Evolutionary conservation across 108 stramenopile species (phyloP), one percentile per base, ranked within the genome.

Genomic region (Cyclotella sp.): DNA sequence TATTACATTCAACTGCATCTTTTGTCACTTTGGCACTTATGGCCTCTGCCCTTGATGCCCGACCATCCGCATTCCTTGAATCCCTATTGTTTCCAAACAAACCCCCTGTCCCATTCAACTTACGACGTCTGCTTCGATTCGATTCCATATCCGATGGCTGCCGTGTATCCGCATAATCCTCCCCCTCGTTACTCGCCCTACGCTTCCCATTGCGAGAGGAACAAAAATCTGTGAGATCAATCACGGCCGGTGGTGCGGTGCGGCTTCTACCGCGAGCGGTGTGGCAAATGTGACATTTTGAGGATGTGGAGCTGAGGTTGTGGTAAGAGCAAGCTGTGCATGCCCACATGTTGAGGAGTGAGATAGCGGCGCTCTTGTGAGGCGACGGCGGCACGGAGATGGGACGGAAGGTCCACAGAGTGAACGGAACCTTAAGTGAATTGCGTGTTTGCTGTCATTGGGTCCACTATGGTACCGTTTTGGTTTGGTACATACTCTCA

Each of bases 141-240:
- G 78, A 72, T 59, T 78, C 77, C 77, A 78, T 78, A 13, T 41
- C 70, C 64, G 46, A 55, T 51, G 49, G 22, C 47, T 43, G 74
- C 42, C 45, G 30, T 42, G 24, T 27, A 0, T 39, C 30, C 12
- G 7, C 30, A 14, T 41, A 8, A n/a, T 29, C 11, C 9, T 15
- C 18, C 26, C 34, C 30, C 34, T 16, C 40, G 12, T 9, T 63
- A 63, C 30, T 34, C 18, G 28, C 58, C 9, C 24, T 15, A 13
- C 19, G 3, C 6, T 59, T 13, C 0, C 19, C 26, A 22, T 59
- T 26, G 9, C 49, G 45, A 8, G 71, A 65, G 24, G 78, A 67
- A 54, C 43, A 49, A 44, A 64, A 19, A 19, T 77, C 65, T 0
- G 76, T 70, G 53, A 73, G 46, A 65, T 73, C 67, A 54, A 73